Evolutionary conservation across 306 rosid species (phyloP), one percentile per base, ranked within the genome.

Genomic region (Cucumis melo): DNA sequence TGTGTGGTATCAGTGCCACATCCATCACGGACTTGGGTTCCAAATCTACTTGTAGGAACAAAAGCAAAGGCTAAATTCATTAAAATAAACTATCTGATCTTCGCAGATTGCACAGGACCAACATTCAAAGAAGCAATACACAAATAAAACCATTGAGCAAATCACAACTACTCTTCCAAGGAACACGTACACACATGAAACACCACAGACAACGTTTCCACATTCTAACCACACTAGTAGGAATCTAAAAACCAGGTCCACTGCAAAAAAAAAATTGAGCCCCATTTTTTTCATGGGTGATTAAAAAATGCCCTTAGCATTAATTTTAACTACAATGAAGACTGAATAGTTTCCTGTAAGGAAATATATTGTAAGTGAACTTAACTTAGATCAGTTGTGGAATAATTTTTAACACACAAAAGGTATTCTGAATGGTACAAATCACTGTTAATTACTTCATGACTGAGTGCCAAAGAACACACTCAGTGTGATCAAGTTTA

Each of bases 1-100:
- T 76, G 79, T 65, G 85, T 75, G 96, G 81, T 83, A 92, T 81
- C 73, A 90, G 75, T 73, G 85, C 81, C 83, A 90, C 83, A 29
- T 90, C 96, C 97, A 89, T 90, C 76, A 83, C 73, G 44, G 96
- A 83, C 80, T 94, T 92, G 64, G 92, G 88, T 71, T 92, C 93
- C 81, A 78, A 78, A 61, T 90, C 97, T 89, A 77, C 75, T 73
- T 68, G 87, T 80, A 78, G 42, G 14, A 78, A 56, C 46, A 75
- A 21, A 81, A 65, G 48, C 42, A 74, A 64, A 74, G 38, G 72
- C 61, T 59, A 63, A 39, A 72, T 39, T 76, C 29, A 19, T 39
- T 74, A 74, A 32, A 78, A 80, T 73, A 46, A 29, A 77, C 39
- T 38, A 27, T 77, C 63, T 58, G 71, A 82, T 51, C 29, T 58